These are phyloP conservation scores for Rhodamnia argentea DNA, from an alignment of 345 rosid genomes.

Conservation along the genomic window DNA sequence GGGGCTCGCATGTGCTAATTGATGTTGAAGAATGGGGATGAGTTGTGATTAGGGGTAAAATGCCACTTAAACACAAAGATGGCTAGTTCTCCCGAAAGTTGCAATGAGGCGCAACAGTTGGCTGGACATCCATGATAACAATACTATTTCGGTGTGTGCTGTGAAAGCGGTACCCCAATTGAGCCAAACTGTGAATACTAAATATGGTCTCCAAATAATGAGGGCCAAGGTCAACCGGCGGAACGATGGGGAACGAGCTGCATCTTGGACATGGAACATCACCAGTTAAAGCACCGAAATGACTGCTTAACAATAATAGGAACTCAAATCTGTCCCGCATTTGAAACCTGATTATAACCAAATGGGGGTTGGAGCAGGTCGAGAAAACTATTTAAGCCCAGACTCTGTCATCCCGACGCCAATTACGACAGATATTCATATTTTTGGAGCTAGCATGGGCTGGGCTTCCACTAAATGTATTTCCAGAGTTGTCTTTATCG, in stretches of 20 bases:
- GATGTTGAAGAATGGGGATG: too few species aligned
- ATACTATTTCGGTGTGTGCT: accelerated
- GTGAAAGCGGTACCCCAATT: accelerated
- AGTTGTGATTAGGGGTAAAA: too few species aligned
- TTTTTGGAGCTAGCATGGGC: background rate
- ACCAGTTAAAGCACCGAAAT: background rate
- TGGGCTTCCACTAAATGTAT: background rate
- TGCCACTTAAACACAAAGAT: too few species aligned
- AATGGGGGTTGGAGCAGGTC: background rate
- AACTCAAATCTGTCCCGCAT: background rate
- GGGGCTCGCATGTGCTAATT: too few species aligned
- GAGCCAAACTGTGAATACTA: accelerated
- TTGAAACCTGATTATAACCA: background rate
- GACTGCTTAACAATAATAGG: background rate
- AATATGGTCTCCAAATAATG: background rate
- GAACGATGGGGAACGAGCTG: accelerated
- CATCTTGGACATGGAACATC: background rate
- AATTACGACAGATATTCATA: background rate
- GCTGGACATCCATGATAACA: background rate
- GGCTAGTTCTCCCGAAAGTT: too few species aligned
- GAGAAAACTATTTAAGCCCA: background rate
- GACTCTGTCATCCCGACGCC: background rate
- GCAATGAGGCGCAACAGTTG: too few species aligned
- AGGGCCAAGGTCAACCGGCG: background rate
- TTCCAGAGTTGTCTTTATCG: background rate